A percentile compares a stretch with the other conserved stretches of the same genome.
Conservation (phyloP, 371 early-diverging fungal genomes). For the Capniomyces stellatus region DNA sequence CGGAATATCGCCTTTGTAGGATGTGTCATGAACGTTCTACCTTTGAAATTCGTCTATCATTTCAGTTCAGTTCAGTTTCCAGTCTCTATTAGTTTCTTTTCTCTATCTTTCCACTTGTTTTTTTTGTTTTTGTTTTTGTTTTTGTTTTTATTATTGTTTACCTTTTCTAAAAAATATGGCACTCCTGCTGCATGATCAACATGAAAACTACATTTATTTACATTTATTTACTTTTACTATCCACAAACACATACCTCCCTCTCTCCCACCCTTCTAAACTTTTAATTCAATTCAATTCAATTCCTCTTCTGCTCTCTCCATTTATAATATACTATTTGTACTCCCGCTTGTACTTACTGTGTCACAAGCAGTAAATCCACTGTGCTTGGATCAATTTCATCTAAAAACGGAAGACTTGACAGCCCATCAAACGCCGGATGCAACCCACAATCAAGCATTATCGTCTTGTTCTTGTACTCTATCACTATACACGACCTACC, state of each 20-base stretch:
- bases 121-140: no score
- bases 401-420: slow-evolving; percentile 95
- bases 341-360: no score
- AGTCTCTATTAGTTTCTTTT: not conserved
- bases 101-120: no score
- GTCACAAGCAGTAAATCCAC: slow-evolving; percentile 93
- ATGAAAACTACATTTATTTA: no score
- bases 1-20: slow-evolving; percentile 98
- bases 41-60: slow-evolving; percentile 84
- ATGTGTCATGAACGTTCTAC: slow-evolving; percentile 99
- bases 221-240: no score
- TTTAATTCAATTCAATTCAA: no score
- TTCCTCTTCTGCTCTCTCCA: no score
- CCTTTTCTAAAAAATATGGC: slow-evolving; percentile 96
- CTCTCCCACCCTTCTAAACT: no score
- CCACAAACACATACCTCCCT: no score
- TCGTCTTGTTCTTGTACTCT: slow-evolving; percentile 89
- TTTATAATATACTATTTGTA: no score
- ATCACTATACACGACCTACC: slow-evolving; percentile 95
- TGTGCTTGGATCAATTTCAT: slow-evolving; percentile 84
- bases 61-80: no score
- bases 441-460: slow-evolving; percentile 98
- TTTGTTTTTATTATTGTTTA: no score
- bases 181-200: slow-evolving; percentile 99
- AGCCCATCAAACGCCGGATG: slow-evolving; percentile 98